A percentile compares a stretch with the other conserved stretches of the same genome.
These are phyloP conservation scores for Eutypa lata DNA, from an alignment of 2,329 filamentous ascomycete species.

Conservation along the genomic window DNA sequence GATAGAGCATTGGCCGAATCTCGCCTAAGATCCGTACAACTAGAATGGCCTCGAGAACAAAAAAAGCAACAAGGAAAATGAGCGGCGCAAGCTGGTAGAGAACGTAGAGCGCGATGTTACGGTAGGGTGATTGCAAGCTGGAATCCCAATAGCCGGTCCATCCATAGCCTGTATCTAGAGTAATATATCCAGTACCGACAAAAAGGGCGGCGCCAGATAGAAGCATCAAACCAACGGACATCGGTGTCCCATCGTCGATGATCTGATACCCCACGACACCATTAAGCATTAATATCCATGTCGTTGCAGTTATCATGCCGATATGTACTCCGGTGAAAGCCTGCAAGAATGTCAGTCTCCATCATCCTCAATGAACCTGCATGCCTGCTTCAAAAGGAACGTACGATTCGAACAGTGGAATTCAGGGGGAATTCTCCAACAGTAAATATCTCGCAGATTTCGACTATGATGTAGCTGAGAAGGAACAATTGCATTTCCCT, in stretches of 20 bases:
- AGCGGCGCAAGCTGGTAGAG: conserved; percentile 89
- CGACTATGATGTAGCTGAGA: conserved; percentile 77
- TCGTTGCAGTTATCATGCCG: conserved; percentile 80
- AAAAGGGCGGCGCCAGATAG: conserved; percentile 71
- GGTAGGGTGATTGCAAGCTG: conserved; percentile 58
- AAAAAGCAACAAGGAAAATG: conserved; percentile 85
- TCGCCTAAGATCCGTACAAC: conserved; percentile 87
- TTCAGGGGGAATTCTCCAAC: conserved; percentile 83
- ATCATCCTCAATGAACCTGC: background rate
- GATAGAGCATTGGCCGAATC: conserved; percentile 86
- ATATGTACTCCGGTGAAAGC: conserved; percentile 89
- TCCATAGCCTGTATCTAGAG: conserved; percentile 83
- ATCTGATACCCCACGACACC: conserved; percentile 90
- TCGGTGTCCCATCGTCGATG: conserved; percentile 84
- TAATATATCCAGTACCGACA: conserved; percentile 91
- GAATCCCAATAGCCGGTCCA: conserved; percentile 78
- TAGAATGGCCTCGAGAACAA: conserved; percentile 76
- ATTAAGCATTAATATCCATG: conserved; percentile 90
- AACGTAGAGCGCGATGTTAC: conserved; percentile 85
- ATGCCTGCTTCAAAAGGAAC: conserved; percentile 29
- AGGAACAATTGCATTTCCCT: conserved; percentile 98
- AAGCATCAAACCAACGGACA: conserved; percentile 75
- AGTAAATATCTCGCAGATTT: conserved; percentile 95
- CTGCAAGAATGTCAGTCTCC: conserved; percentile 38
- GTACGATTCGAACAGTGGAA: conserved; percentile 66